Evolutionary conservation across 1,284 basidiomycete species (phyloP), one percentile per base, ranked within the genome.

Genomic region (Clitocybe nebularis): DNA sequence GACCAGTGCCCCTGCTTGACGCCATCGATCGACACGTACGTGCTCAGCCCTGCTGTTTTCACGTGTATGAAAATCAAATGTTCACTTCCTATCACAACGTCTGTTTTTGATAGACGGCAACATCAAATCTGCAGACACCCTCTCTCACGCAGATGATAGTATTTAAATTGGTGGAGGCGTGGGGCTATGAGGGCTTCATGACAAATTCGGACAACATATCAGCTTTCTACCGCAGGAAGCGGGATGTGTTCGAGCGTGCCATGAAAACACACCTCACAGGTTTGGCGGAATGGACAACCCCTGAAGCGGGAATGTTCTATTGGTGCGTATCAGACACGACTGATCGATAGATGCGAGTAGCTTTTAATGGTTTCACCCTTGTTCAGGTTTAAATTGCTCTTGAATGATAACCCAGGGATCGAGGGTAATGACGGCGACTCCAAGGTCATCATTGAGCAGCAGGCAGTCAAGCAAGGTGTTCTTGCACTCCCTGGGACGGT

Each of bases 291-390:
- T 98, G 93, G 93, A 77, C 70, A 29, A 72, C 75, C 0, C 94
- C 94, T 0, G 84, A 90, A 39, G 89, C 93, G 2, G 93, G 93
- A 49, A 88, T 93, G 87, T 93, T 93, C 67, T 79, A 90, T 57
- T 93, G 89, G 89, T 86, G 57, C 46, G 79, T 60, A 19, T 19
- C 39, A 24, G n/a, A 2, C 38, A 30, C 7, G 22, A 17, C n/a
- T 21, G 42, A 17, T 40, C 37, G 26, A 36, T 38, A 37, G 43
- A 41, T 41, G 21, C 32, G 26, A 11, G 7, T 25, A 16, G 20
- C 29, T 26, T 28, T n/a, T n/a, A 24, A 13, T 35, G n/a, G 29
- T 43, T 8, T 36, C 17, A 23, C 30, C 33, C 14, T 19, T 14
- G 20, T 14, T 43, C n/a, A 86, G 83, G 84, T 85, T 87, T 63